Base-by-base conservation (phyloP, 345 rosid genomes). In the Syzygium grande region DNA sequence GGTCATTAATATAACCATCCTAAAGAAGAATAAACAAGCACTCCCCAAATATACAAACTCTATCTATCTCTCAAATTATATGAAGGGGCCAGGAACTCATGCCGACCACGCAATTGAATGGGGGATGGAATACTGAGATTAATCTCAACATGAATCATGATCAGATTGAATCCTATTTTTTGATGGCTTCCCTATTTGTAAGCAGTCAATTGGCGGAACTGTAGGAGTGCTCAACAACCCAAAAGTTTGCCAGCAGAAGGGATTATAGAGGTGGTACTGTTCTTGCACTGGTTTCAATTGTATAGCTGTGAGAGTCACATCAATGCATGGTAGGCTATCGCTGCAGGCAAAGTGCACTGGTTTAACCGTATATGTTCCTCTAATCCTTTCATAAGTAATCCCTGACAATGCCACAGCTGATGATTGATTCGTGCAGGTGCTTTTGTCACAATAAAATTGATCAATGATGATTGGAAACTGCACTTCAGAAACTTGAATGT, bases 301-400 rank as follows among this genome's bases (percentile, higher is more conserved):
- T 84, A 96, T 95, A 87, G 91, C 90, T 22, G 94, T 91, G 88
- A 98, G 91, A 63, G 94, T 94, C 65, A 98, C 94, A 80, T 95
- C 99, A n/a, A 92, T 56, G 80, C 99, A 98, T 53, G 99, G 99
- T 51, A 92, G 93, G 89, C 87, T 92, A 88, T 98, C 98, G 34
- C 99, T 98, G 90, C 99, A 98, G 87, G 99, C 99, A 56, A 98
- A 93, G 89, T 98, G 98, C 54, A 94, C 95, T 3, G 99, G 97
- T 89, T 96, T 95, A 38, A 96, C 99, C 0, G 99, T 98, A 90
- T 98, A 98, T 46, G 99, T 96, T 51, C 99, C 98, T 79, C 93
- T 89, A 85, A 96, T 95, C 86, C 90, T 94, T 91, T 96, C 97
- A 29, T 93, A 96, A 80, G 92, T 96, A 89, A 98, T 95, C 92